phyloP scores from a whole-genome alignment of 805 yeast species.

The Metschnikowia lochheadii region DNA sequence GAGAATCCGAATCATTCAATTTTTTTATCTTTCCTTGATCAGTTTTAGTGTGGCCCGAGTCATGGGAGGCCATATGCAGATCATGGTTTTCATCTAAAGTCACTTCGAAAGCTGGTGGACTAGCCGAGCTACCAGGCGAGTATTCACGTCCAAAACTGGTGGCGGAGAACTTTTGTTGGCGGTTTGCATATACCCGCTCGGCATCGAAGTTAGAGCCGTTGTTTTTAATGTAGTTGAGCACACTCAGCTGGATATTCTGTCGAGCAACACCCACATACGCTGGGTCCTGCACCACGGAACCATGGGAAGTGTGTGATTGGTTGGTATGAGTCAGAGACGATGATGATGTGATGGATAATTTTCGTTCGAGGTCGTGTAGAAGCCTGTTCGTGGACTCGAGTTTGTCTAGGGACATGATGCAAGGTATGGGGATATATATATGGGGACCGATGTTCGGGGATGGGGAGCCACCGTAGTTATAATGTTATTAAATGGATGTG shows the following conservation, averaged over 20 bases:
- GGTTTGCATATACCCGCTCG: slow-evolving; percentile 34
- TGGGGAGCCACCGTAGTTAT: too few relatives aligned
- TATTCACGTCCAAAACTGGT: slow-evolving; percentile 29
- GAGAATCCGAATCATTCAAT: too few relatives aligned
- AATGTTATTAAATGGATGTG: too few relatives aligned
- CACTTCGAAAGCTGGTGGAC: background rate
- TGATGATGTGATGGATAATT: slow-evolving; percentile 28
- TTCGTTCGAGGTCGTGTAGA: slow-evolving; percentile 32
- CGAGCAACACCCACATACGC: slow-evolving; percentile 22
- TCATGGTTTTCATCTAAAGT: background rate
- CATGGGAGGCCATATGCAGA: background rate
- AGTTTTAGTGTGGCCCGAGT: background rate
- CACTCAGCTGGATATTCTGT: slow-evolving; percentile 29
- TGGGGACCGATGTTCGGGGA: background rate
- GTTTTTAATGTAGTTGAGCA: slow-evolving; percentile 31
- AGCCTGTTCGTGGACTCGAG: slow-evolving; percentile 27
- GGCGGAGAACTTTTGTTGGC: slow-evolving; percentile 27
- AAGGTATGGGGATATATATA: too few relatives aligned
- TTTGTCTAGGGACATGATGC: slow-evolving; percentile 10
- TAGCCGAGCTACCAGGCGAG: slow-evolving; percentile 9
- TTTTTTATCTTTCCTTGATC: too few relatives aligned
- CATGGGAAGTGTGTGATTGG: slow-evolving; percentile 13
- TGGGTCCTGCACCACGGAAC: slow-evolving; percentile 20
- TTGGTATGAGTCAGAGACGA: slow-evolving; percentile 27
- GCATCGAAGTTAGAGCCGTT: slow-evolving; percentile 26